Conservation (phyloP, 1,284 basidiomycete species). For the Trichosporon ovoides region DNA sequence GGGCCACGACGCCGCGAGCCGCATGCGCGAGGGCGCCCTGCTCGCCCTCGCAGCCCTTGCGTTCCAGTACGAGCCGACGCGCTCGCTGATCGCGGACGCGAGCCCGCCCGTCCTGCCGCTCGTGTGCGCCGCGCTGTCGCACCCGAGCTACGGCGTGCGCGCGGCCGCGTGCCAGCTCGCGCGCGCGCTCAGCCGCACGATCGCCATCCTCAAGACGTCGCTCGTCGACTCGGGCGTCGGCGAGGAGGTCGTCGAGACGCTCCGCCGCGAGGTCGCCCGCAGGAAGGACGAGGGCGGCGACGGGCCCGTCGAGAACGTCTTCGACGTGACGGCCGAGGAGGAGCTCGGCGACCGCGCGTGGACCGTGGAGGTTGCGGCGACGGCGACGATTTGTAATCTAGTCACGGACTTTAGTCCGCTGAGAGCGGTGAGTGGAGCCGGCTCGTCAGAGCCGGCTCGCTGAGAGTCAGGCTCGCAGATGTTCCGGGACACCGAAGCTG, state of each 20-base stretch:
- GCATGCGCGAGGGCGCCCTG: slow-evolving; percentile 57
- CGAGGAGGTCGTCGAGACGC: slow-evolving; percentile 60
- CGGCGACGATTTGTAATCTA: slow-evolving; percentile 74
- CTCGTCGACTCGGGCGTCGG: slow-evolving; percentile 76
- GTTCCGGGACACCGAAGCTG: too few species aligned
- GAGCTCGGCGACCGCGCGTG: slow-evolving; percentile 56
- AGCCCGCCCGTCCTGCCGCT: slow-evolving; percentile 53
- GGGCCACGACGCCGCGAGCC: slow-evolving; percentile 39
- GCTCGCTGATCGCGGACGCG: slow-evolving; percentile 60
- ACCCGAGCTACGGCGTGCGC: slow-evolving; percentile 66
- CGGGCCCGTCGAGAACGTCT: slow-evolving; percentile 11
- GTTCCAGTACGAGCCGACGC: slow-evolving; percentile 64
- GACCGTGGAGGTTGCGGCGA: slow-evolving; percentile 65
- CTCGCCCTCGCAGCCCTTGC: slow-evolving; percentile 65
- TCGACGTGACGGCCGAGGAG: slow-evolving; percentile 19
- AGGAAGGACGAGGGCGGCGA: slow-evolving; percentile 5
- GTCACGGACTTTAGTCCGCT: slow-evolving; percentile 81
- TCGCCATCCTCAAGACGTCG: slow-evolving; percentile 71
- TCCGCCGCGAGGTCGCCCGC: slow-evolving; percentile 44
- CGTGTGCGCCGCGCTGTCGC: slow-evolving; percentile 56
- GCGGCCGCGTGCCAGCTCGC: slow-evolving; percentile 79
- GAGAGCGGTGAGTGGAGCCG: slow-evolving; percentile 60
- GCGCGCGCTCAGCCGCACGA: slow-evolving; percentile 69
- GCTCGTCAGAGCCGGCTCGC: neutral
- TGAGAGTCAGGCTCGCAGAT: too few species aligned